phyloP scores from a whole-genome alignment of 805 yeast genomes.

The Kodamaea restingae region DNA sequence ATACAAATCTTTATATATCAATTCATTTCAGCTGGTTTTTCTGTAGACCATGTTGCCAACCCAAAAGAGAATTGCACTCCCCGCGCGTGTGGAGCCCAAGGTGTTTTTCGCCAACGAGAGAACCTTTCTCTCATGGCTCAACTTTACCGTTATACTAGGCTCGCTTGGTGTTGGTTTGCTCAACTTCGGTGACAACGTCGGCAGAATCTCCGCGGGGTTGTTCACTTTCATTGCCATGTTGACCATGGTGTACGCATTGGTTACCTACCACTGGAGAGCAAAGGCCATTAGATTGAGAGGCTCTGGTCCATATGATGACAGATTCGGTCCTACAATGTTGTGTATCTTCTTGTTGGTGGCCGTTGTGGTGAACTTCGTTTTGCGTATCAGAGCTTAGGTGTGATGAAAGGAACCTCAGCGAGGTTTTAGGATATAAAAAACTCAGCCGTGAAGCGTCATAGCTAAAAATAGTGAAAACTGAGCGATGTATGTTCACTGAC shows the following conservation, averaged over 20 bases:
- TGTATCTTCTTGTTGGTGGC: conserved; percentile 92
- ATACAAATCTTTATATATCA: neutral
- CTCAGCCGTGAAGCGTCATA: too few relatives aligned
- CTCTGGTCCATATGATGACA: conserved; percentile 98
- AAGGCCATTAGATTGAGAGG: conserved; percentile 97
- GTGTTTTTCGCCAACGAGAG: conserved; percentile 99
- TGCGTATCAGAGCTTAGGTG: conserved; percentile 62
- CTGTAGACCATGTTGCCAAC: conserved; percentile 28
- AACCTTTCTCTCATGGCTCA: conserved; percentile 96
- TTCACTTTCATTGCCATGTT: conserved; percentile 97
- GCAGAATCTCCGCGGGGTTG: conserved; percentile 87
- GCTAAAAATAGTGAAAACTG: too few relatives aligned
- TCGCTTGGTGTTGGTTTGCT: conserved; percentile 93
- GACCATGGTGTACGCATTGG: conserved; percentile 92
- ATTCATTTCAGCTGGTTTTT: neutral
- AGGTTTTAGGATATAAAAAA: neutral
- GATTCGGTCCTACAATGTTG: conserved; percentile 97
- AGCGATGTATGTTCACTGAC: too few relatives aligned
- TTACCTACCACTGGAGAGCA: conserved; percentile 99
- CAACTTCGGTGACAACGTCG: conserved; percentile 93
- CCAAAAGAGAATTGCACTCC: conserved; percentile 87
- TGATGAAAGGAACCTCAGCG: too few relatives aligned
- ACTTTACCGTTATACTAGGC: conserved; percentile 97
- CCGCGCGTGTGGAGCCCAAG: conserved; percentile 97
- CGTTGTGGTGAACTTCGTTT: conserved; percentile 84